Percentiles rank a stretch among this genome's conserved stretches.
These are phyloP conservation scores for Lepraria neglecta DNA, from an alignment of 495 filamentous ascomycete genomes.

Conservation along the genomic window DNA sequence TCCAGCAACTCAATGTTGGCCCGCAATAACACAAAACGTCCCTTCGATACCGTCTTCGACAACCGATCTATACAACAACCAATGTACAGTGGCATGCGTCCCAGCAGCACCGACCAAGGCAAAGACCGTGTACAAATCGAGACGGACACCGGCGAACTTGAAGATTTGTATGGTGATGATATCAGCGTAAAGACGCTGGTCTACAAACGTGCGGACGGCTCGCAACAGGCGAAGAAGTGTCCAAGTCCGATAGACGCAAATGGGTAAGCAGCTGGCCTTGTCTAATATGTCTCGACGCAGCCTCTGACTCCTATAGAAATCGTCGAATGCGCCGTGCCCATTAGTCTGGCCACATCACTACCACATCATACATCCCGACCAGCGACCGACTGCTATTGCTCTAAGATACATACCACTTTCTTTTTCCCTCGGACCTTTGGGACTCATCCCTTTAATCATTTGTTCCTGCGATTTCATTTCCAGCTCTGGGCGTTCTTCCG, in stretches of 20 bases:
- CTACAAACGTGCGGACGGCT: conserved; percentile 28
- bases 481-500: neutral
- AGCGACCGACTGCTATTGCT: neutral
- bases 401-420: too few species aligned
- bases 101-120: conserved; percentile 18
- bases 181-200: conserved; percentile 16
- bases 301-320: conserved; percentile 1
- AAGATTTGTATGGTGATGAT: conserved; percentile 20
- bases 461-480: too few species aligned
- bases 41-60: conserved; percentile 24
- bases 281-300: neutral
- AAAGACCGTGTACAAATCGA: conserved; percentile 26
- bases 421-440: too few species aligned
- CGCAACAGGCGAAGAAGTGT: conserved; percentile 27
- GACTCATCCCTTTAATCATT: too few species aligned
- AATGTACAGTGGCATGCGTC: conserved; percentile 26
- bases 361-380: neutral
- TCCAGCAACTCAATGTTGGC: conserved; percentile 5
- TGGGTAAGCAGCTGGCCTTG: neutral
- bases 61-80: conserved; percentile 19
- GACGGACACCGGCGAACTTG: conserved; percentile 24
- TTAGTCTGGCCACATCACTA: neutral
- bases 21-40: conserved; percentile 21
- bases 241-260: conserved; percentile 20
- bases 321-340: conserved; percentile 4